Percentiles rank a stretch among this genome's conserved stretches.
These are phyloP conservation scores for Ceratocystis variospora DNA, from an alignment of 2,329 filamentous ascomycete species.

Conservation along the genomic window DNA sequence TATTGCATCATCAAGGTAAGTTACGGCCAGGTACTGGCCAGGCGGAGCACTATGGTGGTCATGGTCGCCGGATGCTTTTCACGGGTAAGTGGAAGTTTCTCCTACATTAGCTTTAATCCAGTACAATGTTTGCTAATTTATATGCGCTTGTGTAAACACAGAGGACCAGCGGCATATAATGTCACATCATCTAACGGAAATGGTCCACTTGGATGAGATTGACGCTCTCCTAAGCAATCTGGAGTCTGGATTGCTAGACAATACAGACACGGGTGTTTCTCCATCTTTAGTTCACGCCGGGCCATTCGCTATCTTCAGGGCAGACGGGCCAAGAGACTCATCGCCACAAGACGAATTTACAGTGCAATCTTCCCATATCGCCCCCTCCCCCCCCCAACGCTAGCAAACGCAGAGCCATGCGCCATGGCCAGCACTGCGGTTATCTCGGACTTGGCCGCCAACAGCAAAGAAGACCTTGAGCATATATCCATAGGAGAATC, in stretches of 20 bases:
- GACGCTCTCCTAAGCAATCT: conserved; percentile 1
- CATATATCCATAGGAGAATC: background rate
- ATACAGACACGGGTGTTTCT: background rate
- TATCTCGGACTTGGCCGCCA: background rate
- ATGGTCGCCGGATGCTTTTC: conserved; percentile 16
- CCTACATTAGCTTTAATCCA: background rate
- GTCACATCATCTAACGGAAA: conserved; percentile 3
- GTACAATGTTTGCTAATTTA: background rate
- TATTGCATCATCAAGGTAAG: conserved; percentile 1
- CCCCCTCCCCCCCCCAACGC: background rate
- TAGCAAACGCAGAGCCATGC: background rate
- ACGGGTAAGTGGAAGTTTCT: conserved; percentile 8
- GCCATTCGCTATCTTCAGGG: conserved; percentile 12
- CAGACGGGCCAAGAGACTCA: background rate
- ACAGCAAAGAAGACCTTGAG: background rate
- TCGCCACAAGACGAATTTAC: background rate
- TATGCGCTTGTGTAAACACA: background rate
- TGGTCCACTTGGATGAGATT: background rate
- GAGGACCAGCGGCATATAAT: conserved; percentile 9
- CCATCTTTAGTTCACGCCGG: background rate
- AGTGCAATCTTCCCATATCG: background rate
- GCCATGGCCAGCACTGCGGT: background rate
- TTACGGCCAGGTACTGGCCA: background rate
- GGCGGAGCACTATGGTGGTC: conserved; percentile 8
- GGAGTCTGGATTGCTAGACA: background rate